These are phyloP conservation scores for Globisporangium iwayamae DNA, from an alignment of 352 stramenopile genomes.

Conservation along the genomic window DNA sequence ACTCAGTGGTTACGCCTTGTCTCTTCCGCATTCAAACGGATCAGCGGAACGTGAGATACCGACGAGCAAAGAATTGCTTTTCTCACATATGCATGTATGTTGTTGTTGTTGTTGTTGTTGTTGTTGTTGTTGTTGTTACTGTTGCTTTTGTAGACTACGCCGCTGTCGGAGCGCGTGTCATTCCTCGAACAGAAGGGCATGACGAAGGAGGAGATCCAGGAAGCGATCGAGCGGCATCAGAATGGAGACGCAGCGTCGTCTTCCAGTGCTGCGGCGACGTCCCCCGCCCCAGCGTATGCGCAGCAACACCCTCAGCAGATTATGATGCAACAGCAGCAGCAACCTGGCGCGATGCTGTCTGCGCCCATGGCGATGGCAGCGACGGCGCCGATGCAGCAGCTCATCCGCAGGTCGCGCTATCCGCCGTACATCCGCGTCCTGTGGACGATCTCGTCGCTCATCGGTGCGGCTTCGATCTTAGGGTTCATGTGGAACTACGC, in stretches of 20 bases:
- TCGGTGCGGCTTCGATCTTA: constrained; percentile 65
- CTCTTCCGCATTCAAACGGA: neutral
- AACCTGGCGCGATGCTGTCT: constrained; percentile 16
- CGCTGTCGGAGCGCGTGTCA: constrained; percentile 67
- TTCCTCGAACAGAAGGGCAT: constrained; percentile 83
- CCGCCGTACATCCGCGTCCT: constrained; percentile 60
- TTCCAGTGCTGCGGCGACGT: neutral
- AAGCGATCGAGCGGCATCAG: constrained; percentile 66
- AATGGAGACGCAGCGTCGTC: constrained; percentile 17
- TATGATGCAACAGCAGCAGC: constrained; percentile 12
- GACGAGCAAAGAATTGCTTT: neutral
- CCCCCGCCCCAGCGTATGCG: constrained; percentile 6
- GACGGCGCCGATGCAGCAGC: constrained; percentile 41
- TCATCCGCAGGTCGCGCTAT: constrained; percentile 33
- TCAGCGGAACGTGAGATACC: neutral
- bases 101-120: constrained; percentile 8
- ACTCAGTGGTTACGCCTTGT: neutral
- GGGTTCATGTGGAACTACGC: constrained; percentile 75
- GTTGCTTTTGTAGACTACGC: constrained; percentile 34
- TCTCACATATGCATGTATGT: neutral
- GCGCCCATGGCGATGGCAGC: constrained; percentile 50
- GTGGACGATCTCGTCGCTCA: constrained; percentile 67
- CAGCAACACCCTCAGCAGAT: constrained; percentile 10
- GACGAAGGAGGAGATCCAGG: constrained; percentile 78
- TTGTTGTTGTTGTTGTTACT: neutral